A percentile compares a stretch with the other conserved stretches of the same genome.
phyloP scores from a whole-genome alignment of 306 rosid genomes.

The Abrus pulchellus region DNA sequence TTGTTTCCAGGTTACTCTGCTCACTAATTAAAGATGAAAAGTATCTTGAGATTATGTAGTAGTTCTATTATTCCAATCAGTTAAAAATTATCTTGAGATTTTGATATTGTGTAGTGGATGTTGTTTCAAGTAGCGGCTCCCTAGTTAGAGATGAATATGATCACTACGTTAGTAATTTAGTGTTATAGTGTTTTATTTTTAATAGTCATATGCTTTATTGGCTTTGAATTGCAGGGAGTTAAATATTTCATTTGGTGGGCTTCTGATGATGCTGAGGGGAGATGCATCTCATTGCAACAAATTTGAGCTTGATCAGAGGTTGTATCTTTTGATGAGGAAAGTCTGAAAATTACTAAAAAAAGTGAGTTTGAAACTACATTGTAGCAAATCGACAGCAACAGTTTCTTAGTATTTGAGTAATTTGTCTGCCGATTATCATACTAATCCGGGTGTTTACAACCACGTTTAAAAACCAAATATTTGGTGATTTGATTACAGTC shows the following conservation, averaged over 20 bases:
- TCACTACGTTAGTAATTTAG: constrained; percentile 30
- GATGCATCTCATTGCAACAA: constrained; percentile 65
- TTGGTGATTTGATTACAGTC: constrained; percentile 18
- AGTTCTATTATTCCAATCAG: background rate
- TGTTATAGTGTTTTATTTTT: background rate
- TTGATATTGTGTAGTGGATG: background rate
- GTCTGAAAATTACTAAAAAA: constrained; percentile 53
- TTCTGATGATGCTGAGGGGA: constrained; percentile 91
- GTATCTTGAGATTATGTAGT: constrained; percentile 16
- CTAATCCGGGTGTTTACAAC: background rate
- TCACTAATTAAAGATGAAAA: background rate
- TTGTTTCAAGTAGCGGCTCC: constrained; percentile 20
- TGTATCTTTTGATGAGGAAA: constrained; percentile 88
- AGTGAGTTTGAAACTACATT: constrained; percentile 50
- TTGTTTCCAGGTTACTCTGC: background rate
- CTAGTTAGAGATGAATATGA: constrained; percentile 29
- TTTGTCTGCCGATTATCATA: background rate
- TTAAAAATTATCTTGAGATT: background rate
- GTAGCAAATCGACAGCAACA: constrained; percentile 9
- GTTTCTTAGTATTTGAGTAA: background rate
- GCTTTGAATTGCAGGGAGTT: constrained; percentile 69
- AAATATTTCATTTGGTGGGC: constrained; percentile 90
- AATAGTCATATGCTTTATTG: constrained; percentile 14
- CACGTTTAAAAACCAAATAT: constrained; percentile 27
- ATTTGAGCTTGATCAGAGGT: constrained; percentile 82